Conservation (phyloP, 192 early-diverging fungal genomes). For the Oehlia diaphana region DNA sequence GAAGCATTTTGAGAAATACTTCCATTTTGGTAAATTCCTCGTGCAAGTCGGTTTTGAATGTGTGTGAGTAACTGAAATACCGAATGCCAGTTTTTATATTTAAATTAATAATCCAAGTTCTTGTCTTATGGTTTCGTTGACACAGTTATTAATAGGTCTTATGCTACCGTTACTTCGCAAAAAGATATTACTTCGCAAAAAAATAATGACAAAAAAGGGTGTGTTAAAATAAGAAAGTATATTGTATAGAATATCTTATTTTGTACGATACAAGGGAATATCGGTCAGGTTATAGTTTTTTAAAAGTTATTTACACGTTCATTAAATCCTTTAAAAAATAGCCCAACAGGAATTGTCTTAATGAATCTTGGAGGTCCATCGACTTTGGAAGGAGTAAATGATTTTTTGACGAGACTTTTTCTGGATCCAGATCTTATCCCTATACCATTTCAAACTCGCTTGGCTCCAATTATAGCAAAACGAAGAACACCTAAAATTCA, state of each 20-base stretch:
- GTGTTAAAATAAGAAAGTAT: neutral
- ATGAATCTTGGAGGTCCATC: constrained; percentile 95
- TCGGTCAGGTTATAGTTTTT: too few species aligned
- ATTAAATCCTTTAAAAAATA: constrained; percentile 22
- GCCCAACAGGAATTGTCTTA: constrained; percentile 79
- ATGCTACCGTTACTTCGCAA: neutral
- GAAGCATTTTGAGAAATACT: neutral
- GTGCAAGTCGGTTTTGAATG: neutral
- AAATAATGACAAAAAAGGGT: neutral
- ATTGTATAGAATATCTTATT: neutral
- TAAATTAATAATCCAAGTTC: neutral
- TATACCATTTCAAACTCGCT: constrained; percentile 74
- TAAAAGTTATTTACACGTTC: too few species aligned
- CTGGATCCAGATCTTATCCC: constrained; percentile 91
- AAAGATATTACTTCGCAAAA: neutral
- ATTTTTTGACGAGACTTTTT: constrained; percentile 84
- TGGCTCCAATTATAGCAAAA: constrained; percentile 77
- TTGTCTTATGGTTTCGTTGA: neutral
- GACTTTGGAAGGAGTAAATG: constrained; percentile 71
- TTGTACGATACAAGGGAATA: too few species aligned
- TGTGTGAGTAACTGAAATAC: neutral
- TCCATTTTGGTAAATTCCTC: neutral
- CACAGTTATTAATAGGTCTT: neutral
- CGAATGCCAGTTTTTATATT: neutral
- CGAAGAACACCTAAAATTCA: constrained; percentile 82